A percentile compares a stretch with the other conserved stretches of the same genome.
These are phyloP conservation scores for Pseudocercospora vitis DNA, from an alignment of 2,329 filamentous ascomycete genomes.

Conservation along the genomic window DNA sequence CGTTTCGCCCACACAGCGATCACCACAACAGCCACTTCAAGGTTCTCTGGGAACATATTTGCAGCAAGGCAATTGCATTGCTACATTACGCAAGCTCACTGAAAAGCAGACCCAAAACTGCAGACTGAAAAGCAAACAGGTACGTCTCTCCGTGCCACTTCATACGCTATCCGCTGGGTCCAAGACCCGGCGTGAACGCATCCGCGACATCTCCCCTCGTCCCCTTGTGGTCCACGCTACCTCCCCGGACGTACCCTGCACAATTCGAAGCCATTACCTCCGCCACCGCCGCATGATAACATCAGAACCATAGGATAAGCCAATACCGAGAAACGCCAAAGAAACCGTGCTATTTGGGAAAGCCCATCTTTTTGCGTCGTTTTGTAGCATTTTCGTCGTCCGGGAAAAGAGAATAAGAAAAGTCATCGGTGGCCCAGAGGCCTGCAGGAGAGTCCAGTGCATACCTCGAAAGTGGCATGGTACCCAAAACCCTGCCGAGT, in stretches of 20 bases:
- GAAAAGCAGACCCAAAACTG: background rate
- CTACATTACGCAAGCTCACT: background rate
- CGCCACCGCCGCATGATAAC: slow-evolving; percentile 8
- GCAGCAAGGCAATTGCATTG: slow-evolving; percentile 5
- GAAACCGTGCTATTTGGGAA: slow-evolving; percentile 18
- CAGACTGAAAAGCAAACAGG: slow-evolving; percentile 4
- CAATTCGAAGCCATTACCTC: slow-evolving; percentile 18
- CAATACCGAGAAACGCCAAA: slow-evolving; percentile 15
- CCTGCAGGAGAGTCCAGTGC: slow-evolving; percentile 29
- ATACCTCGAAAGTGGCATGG: slow-evolving; percentile 27
- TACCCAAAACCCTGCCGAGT: slow-evolving; percentile 42
- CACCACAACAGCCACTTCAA: background rate
- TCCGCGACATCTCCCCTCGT: slow-evolving; percentile 10
- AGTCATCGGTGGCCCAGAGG: slow-evolving; percentile 19
- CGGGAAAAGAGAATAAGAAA: slow-evolving; percentile 10
- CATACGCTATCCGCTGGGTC: background rate
- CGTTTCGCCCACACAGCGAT: background rate
- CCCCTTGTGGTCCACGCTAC: slow-evolving; percentile 9
- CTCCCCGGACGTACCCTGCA: slow-evolving; percentile 17
- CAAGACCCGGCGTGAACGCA: slow-evolving; percentile 5
- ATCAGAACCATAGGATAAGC: slow-evolving; percentile 2
- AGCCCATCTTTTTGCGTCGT: slow-evolving; percentile 16
- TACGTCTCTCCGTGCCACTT: background rate
- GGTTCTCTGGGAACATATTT: background rate
- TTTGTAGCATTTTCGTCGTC: slow-evolving; percentile 17